Conservation (phyloP, 73 alveolate genomes). For the Uronychia binucleata region DNA sequence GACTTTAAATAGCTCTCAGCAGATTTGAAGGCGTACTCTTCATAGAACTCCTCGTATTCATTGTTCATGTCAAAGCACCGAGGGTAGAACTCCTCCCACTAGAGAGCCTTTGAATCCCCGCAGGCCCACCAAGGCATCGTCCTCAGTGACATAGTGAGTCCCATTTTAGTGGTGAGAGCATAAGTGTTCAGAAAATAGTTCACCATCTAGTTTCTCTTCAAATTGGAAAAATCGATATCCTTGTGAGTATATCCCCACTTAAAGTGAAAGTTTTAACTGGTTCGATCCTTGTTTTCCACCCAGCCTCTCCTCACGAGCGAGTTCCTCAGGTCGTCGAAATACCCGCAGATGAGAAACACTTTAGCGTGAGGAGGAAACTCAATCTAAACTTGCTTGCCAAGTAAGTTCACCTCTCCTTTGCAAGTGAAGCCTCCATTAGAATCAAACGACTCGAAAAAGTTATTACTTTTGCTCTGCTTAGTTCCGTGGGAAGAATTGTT, state of each 20-base stretch:
- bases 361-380: neutral
- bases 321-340: neutral
- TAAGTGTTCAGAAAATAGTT: conserved; percentile 78
- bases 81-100: conserved; percentile 75
- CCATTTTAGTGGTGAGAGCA: conserved; percentile 77
- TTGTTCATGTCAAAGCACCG: conserved; percentile 80
- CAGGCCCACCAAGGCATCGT: conserved; percentile 61
- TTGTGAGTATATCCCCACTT: neutral
- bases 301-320: neutral
- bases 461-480: neutral
- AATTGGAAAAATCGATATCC: neutral
- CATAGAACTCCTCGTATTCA: conserved; percentile 33
- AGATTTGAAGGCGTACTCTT: neutral
- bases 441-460: neutral
- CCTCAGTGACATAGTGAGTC: conserved; percentile 69
- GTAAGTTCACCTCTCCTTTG: no score
- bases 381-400: no score
- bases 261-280: neutral
- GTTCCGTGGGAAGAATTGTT: neutral
- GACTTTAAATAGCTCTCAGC: neutral
- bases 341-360: neutral
- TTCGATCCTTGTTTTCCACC: neutral
- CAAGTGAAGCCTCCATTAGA: neutral
- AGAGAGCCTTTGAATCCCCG: conserved; percentile 22
- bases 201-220: conserved; percentile 47